Evolutionary conservation across 305 asterid species (phyloP), one percentile per base, ranked within the genome.

Genomic region (Solanum hybrid): DNA sequence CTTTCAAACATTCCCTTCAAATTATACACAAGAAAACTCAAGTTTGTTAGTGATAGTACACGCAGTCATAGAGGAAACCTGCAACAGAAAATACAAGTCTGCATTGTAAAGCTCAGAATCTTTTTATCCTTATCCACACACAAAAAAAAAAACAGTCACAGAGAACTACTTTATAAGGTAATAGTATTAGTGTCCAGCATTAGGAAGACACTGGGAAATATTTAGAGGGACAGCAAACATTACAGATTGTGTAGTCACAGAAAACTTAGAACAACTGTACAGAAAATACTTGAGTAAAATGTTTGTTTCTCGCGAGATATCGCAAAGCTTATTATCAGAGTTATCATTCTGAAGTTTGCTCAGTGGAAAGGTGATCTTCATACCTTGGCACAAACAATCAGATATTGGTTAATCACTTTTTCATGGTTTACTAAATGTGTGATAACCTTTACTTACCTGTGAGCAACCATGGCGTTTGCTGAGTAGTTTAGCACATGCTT

Each of bases 381-480:
- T 40, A 80, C 40, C 86, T 80, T 38, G 86, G 64, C 4, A 80
- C n/a, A 80, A 32, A 36, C 32, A n/a, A 37, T 24, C 69, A 29
- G 73, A 82, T 85, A 29, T 37, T 51, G 75, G 31, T 56, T 85
- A 51, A 26, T 29, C 87, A 85, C 31, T 85, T 56, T 46, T 29
- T 10, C 42, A 56, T 56, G 76, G 87, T 31, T 51, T 31, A 85
- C 31, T 31, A 56, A 85, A 32, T 4, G 31, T 56, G 31, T 20
- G 31, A 56, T 31, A 32, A 85, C 75, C 86, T 34, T 29, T 34
- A 88, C 89, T 93, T 94, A 96, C 99, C 99, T 95, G 91, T 94
- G 91, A 91, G 98, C 94, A 93, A 96, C 96, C 89, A 89, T 82
- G 38, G 98, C 94, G 93, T 93, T 91, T 82, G 92, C 92, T 64